Conservation (phyloP, 2,329 filamentous ascomycete genomes). For the Diaporthe australafricana region DNA sequence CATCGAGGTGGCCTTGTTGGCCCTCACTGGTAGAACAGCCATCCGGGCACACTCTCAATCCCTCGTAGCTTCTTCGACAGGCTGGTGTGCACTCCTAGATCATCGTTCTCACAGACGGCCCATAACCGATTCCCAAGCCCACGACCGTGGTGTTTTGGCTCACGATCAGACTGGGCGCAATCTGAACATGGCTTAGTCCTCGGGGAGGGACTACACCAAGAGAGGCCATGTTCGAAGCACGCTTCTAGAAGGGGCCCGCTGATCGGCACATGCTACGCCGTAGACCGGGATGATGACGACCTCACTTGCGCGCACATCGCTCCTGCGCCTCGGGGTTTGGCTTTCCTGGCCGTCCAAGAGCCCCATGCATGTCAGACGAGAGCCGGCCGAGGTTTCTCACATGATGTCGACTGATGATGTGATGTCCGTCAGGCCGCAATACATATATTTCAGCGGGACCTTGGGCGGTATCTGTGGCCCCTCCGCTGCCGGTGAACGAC, state of each 20-base stretch:
- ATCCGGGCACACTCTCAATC: neutral
- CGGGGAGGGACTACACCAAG: neutral
- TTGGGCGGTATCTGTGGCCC: slow-evolving; percentile 17
- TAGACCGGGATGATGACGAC: neutral
- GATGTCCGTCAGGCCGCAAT: slow-evolving; percentile 16
- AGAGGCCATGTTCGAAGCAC: neutral
- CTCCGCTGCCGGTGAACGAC: slow-evolving; percentile 12
- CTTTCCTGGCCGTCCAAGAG: neutral
- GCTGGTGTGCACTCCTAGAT: neutral
- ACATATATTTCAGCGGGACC: slow-evolving; percentile 22
- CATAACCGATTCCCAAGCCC: no score
- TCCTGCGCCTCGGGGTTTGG: neutral
- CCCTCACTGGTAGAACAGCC: neutral
- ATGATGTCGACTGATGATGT: neutral
- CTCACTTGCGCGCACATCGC: neutral
- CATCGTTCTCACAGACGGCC: neutral
- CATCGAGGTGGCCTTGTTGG: neutral
- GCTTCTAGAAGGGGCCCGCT: neutral
- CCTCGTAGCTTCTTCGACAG: neutral
- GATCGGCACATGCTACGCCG: neutral
- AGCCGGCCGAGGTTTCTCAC: neutral
- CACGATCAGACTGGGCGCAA: neutral
- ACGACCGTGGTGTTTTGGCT: neutral
- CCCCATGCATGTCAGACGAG: no score
- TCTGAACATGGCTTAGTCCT: neutral